phyloP scores from a whole-genome alignment of 169 alveolate species.

The Plasmodium chabaudi region DNA sequence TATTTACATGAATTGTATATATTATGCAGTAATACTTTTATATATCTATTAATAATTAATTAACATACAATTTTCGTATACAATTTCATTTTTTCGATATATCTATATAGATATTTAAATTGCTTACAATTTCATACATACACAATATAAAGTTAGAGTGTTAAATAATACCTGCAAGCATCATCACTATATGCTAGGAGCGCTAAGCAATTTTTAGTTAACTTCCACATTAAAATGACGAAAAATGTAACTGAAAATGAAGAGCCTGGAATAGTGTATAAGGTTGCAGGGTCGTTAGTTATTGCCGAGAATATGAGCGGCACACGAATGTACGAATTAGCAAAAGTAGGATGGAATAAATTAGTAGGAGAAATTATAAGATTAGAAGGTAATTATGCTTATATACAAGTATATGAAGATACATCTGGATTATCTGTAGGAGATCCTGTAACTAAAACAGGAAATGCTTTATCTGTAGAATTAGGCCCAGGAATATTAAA shows the following conservation, averaged over 20 bases:
- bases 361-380: constrained; percentile 98
- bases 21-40: too few species aligned
- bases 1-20: too few species aligned
- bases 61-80: too few species aligned
- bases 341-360: constrained; percentile 96
- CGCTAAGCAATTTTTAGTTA: too few species aligned
- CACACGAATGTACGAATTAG: constrained; percentile 98
- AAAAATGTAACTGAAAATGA: constrained; percentile 50
- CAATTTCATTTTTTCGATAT: too few species aligned
- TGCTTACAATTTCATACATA: too few species aligned
- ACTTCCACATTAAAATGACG: constrained; percentile 46
- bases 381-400: constrained; percentile 98
- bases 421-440: constrained; percentile 99
- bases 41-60: too few species aligned
- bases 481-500: constrained; percentile 98
- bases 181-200: too few species aligned
- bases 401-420: constrained; percentile 98
- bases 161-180: too few species aligned
- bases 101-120: too few species aligned
- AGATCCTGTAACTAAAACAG: constrained; percentile 98
- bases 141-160: too few species aligned
- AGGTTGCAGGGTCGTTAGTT: constrained; percentile 88
- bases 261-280: constrained; percentile 71
- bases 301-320: constrained; percentile 99
- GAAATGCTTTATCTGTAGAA: constrained; percentile 97